These are phyloP conservation scores for Epichloe coenophiala DNA, from an alignment of 2,329 filamentous ascomycete species.

Conservation along the genomic window DNA sequence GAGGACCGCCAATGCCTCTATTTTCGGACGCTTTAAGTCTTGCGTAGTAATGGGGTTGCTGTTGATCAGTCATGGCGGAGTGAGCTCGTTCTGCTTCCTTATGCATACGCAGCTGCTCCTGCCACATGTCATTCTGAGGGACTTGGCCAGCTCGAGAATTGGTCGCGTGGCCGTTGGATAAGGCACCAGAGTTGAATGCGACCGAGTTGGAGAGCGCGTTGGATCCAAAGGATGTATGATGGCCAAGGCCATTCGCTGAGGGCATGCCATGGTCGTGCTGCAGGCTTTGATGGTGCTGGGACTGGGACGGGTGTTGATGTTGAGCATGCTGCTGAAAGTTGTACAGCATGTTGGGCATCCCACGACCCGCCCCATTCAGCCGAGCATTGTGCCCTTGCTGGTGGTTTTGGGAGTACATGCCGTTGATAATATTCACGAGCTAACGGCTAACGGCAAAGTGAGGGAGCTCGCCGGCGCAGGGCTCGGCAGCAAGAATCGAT, in stretches of 20 bases:
- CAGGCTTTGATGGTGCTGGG: conserved; percentile 48
- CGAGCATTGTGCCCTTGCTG: conserved; percentile 63
- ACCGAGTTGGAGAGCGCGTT: conserved; percentile 48
- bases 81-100: conserved; percentile 63
- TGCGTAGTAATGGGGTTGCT: conserved; percentile 58
- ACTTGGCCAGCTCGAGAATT: conserved; percentile 35
- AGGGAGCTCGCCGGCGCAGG: conserved; percentile 15
- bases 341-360: conserved; percentile 54
- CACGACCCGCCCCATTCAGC: conserved; percentile 46
- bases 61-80: conserved; percentile 55
- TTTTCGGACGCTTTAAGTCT: conserved; percentile 57
- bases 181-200: conserved; percentile 38
- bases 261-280: conserved; percentile 45
- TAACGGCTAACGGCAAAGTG: conserved; percentile 5
- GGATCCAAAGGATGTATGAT: conserved; percentile 22
- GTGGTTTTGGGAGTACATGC: conserved; percentile 63
- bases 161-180: conserved; percentile 45
- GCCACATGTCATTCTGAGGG: conserved; percentile 62
- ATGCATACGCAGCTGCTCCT: conserved; percentile 69
- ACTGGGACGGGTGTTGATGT: conserved; percentile 49
- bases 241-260: conserved; percentile 39
- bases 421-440: conserved; percentile 15
- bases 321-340: conserved; percentile 51
- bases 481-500: conserved; percentile 14
- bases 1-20: conserved; percentile 46